Base-by-base conservation (phyloP, 345 rosid genomes). In the Salix suchowensis region DNA sequence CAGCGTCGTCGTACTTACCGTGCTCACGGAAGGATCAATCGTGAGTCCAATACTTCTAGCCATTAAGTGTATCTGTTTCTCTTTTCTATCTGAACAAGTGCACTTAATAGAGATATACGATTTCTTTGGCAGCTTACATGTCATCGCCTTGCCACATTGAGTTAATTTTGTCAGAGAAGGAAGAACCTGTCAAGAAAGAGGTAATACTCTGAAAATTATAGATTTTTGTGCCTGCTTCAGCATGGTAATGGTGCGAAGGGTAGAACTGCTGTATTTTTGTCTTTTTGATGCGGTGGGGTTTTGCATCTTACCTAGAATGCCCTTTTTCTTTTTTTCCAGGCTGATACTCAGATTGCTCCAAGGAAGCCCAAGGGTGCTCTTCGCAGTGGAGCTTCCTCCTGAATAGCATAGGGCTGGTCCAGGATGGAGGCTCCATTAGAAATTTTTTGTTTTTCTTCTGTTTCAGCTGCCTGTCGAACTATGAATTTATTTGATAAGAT, bases 11-110 rank as follows among this genome's bases (percentile, higher is more conserved):
- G 92, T 12, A 90, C 97, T 18, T 90, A 90, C 65, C 86, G 92
- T 58, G 94, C 94, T 26, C 94, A 90, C 64, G 94, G 97, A 83
- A 87, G 97, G 81, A 92, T 90, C 65, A 91, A 91, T 54, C 94
- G 96, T 91, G 77, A 78, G 94, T 75, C 28, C 50, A 55, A 36
- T 61, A 55, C 12, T 54, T 70, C 34, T 32, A 30, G 62, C 21
- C 11, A 16, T 13, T 12, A 5, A 50, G 28, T 68, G 54, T 4
- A 21, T 68, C 16, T 19, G 65, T 7, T 0, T 42, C 39, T 24
- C 13, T 2, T 68, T 64, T 24, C 46, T 10, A 5, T 37, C 10
- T 18, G 39, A 23, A 9, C 30, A 14, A 4, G 7, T 19, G 36
- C 37, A 15, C 66, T 67, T 36, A 18, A 70, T n/a, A 24, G 1